Conservation (phyloP, 139 green algal species). For the Tetradesmus lagerheimii region DNA sequence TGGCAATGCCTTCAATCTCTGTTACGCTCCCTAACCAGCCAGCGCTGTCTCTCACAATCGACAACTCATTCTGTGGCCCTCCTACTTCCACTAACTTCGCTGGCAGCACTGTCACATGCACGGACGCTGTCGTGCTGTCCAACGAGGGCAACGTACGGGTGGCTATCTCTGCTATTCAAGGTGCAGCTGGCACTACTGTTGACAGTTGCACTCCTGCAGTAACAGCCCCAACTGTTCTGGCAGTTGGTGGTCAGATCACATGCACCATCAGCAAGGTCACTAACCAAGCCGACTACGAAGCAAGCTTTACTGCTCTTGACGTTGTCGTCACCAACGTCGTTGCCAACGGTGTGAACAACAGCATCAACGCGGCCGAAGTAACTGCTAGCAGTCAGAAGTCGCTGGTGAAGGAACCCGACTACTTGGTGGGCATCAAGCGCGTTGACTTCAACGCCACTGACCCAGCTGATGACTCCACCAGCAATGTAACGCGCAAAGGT, state of each 20-base stretch:
- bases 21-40: background rate
- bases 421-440: background rate
- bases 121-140: background rate
- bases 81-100: background rate
- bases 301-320: background rate
- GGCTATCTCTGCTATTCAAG: background rate
- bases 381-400: background rate
- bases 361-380: background rate
- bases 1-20: background rate
- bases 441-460: background rate
- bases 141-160: background rate
- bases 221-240: background rate
- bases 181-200: background rate
- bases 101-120: background rate
- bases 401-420: background rate
- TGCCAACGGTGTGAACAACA: background rate
- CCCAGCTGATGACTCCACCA: background rate
- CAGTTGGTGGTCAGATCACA: background rate
- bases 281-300: background rate
- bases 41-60: background rate
- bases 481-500: background rate
- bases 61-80: background rate
- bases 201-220: background rate
- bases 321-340: background rate
- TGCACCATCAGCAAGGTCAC: background rate